Base-by-base conservation (phyloP, 2,329 filamentous ascomycete species). In the Cadophora luteo-olivacea region DNA sequence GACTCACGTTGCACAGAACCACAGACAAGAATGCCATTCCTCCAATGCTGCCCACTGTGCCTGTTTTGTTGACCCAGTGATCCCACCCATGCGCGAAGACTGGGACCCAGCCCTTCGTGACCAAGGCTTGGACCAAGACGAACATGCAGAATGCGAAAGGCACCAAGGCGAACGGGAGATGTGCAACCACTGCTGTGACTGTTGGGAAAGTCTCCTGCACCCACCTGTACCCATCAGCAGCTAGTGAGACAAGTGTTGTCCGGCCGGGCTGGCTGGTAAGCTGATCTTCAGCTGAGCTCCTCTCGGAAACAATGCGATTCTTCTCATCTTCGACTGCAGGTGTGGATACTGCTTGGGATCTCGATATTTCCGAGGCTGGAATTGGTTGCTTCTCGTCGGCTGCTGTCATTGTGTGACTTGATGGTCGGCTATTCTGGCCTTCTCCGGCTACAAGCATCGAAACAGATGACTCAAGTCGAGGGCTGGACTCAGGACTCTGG, bases 71-170 rank as follows among this genome's bases (percentile, higher is more conserved):
- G 0, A 92, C 89, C 90, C 90, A 92, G 62, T 90, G 87, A 67
- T 91, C 86, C 91, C 91, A 93, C 0, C 90, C 91, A 62, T 91
- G 83, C 0, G 90, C 91, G 72, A 93, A 93, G 0, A 92, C 89
- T 0, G 86, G 84, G 0, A 93, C 87, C 91, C 91, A 93, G 12
- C 91, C 91, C 71, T 91, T 92, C 0, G 88, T 92, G 0, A 91
- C 90, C 1, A 93, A 79, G 0, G 85, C 90, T 75, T 93, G 90
- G 0, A 93, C 91, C 0, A 93, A 84, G 11, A 93, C 84, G 70
- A 93, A 93, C 91, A 93, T 93, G 69, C 85, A 83, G 66, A 93
- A 88, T 0, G 90, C 88, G 73, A 93, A 93, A 0, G 91, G 91
- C 0, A 93, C 83, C 0, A 93, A 84, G 0, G 89, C 84, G 64